Evolutionary conservation across 148 eudicot genomes (phyloP), one percentile per base, ranked within the genome.

Genomic region (Agrostemma githago): DNA sequence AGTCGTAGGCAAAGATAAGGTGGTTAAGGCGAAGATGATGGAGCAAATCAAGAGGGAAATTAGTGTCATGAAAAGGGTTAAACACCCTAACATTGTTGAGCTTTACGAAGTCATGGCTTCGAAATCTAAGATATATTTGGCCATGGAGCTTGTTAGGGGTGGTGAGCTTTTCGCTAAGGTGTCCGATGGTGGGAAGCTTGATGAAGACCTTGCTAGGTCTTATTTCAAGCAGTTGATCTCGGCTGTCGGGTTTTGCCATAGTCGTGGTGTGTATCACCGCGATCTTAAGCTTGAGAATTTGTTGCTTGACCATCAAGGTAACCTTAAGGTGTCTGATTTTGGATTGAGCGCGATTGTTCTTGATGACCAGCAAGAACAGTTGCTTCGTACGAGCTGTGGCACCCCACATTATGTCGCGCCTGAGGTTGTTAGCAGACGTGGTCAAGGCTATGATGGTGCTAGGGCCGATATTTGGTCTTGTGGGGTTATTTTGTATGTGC

Each of bases 371-470:
- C 80, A 83, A 46, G 86, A 87, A 62, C 84, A 83, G 15, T 42
- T 91, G 57, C 69, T 91, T 54, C 88, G 86, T 74, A 91, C 96
- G 8, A 82, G 89, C 17, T 91, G 96, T 14, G 96, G 96, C 4
- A 91, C 96, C 2, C 96, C 96, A 66, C 91, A 91, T 16, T 91
- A 91, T n/a, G 96, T 87, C 0, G 91, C 96, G 3, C 96, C 96
- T 14, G 96, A 91, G 83, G 93, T 91, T 51, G 80, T 91, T 40
- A 88, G 87, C 5, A 87, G 84, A 42, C 86, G 76, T n/a, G 89
- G 89, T 0, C 86, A 78, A 34, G 96, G 96, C 0, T 91, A 91
- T 60, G 88, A 91, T 38, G 96, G 96, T 0, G 83, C 93, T 1
- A 91, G 86, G 72, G 91, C 90, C 1, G 96, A 90, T 68, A 84